Conservation (phyloP, 2,329 filamentous ascomycete genomes). For the Teratosphaeriaceae sp. region DNA sequence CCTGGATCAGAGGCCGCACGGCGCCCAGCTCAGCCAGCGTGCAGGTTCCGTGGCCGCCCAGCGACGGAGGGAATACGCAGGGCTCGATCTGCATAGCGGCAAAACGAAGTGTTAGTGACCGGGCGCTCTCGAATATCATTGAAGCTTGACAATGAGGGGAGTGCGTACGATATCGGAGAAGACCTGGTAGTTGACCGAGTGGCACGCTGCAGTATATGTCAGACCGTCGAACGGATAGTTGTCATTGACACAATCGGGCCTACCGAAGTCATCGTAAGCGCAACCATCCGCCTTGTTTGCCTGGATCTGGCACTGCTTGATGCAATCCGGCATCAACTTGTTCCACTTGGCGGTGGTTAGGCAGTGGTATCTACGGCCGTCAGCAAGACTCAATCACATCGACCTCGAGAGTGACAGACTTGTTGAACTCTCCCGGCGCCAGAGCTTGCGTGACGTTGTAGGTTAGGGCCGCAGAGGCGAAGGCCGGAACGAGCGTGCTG, state of each 20-base stretch:
- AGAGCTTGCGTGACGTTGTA: conserved; percentile 1
- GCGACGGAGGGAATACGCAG: background rate
- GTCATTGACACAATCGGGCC: background rate
- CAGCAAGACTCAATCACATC: background rate
- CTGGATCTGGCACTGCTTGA: background rate
- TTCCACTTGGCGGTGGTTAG: background rate
- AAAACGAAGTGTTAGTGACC: too few relatives aligned
- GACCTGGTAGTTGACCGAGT: background rate
- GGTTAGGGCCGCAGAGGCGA: background rate
- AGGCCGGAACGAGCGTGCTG: background rate
- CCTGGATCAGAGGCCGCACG: background rate
- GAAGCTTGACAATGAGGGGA: too few relatives aligned
- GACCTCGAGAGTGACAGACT: background rate
- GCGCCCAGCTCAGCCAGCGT: background rate
- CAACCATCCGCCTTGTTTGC: background rate
- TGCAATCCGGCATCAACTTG: background rate
- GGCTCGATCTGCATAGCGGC: too few relatives aligned
- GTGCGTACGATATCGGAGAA: conserved; percentile 1
- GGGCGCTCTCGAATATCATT: too few relatives aligned
- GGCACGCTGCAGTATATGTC: background rate
- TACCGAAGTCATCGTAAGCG: background rate
- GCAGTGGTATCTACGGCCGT: background rate
- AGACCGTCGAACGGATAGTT: background rate
- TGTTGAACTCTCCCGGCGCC: background rate
- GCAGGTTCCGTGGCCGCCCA: conserved; percentile 1